Evolutionary conservation across 2,329 filamentous ascomycete genomes (phyloP), one percentile per base, ranked within the genome.

Genomic region (Alternaria sp.): DNA sequence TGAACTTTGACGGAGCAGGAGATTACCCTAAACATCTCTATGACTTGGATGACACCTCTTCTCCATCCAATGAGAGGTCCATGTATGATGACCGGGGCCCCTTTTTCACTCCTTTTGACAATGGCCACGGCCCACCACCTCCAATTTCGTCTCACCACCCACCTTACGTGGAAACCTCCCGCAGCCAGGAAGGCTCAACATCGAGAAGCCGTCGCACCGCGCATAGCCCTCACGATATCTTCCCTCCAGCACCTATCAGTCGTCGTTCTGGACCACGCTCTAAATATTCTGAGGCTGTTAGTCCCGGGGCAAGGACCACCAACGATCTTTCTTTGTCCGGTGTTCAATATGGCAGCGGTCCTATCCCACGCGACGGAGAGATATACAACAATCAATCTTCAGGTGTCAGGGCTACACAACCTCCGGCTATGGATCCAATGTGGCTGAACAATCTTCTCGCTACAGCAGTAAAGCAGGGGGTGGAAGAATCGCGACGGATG

Each of bases 1-100:
- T 76, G 64, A 72, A 74, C 38, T 46, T 76, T n/a, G 74, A 78
- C 46, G 74, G 71, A 11, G 61, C 69, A 18, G 46, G 63, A 22
- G 71, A 78, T 38, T 34, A 61, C 5, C 62, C 59, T 9, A 57
- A 67, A 28, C 49, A 65, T 47, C 28, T 28, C 5, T 66, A 61
- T 39, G 60, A 65, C 11, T 34, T 67, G 2, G 65, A 72, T n/a
- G 65, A 65, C 14, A 59, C 46, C 26, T 54, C 57, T 43, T 44
- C 59, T 18, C 47, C 32, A 5, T 32, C 41, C 0, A 48, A 51
- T 18, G 36, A 20, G 3, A 30, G 43, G 9, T 63, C 58, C 2
- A 57, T 58, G 18, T 71, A 65, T 51, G 71, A 72, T 46, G 72
- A 74, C 9, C 62, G 68, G 1, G 42, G 28, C 0, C 65, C 63